Percentiles rank a stretch among this genome's conserved stretches.
Evolutionary conservation across 768 basidiomycete species (phyloP).

Genomic region (Kwoniella europaea): DNA sequence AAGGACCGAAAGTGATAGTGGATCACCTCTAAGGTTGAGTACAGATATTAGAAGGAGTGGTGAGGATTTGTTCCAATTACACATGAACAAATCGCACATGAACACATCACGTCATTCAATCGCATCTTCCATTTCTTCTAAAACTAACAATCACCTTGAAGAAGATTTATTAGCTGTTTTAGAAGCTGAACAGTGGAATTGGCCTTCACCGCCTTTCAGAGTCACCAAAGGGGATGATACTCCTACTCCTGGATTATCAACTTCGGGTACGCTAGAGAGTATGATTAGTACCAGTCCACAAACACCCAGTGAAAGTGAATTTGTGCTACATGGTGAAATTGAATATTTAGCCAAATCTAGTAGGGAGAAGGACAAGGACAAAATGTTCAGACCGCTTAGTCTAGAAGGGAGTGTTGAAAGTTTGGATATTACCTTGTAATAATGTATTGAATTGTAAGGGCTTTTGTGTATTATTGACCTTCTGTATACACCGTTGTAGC

Average conservation of each 20-base stretch:
- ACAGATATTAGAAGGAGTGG: background rate
- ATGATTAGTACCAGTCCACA: slow-evolving; percentile 6
- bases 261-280: slow-evolving; percentile 15
- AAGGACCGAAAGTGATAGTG: background rate
- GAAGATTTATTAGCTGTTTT: slow-evolving; percentile 11
- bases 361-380: background rate
- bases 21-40: background rate
- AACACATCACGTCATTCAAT: slow-evolving; percentile 10
- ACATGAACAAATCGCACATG: background rate
- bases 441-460: background rate
- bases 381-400: slow-evolving; percentile 3
- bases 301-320: slow-evolving; percentile 21
- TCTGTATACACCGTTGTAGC: background rate
- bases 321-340: slow-evolving; percentile 15
- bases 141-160: background rate
- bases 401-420: slow-evolving; percentile 6
- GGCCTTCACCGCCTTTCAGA: slow-evolving; percentile 23
- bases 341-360: slow-evolving; percentile 14
- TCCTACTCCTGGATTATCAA: slow-evolving; percentile 15
- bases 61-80: background rate
- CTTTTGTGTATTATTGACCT: background rate
- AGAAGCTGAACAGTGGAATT: slow-evolving; percentile 18
- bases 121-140: slow-evolving; percentile 4
- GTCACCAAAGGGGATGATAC: background rate
- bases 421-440: slow-evolving; percentile 12